These are phyloP conservation scores for Candida ulmi DNA, from an alignment of 805 yeast genomes.

Conservation along the genomic window DNA sequence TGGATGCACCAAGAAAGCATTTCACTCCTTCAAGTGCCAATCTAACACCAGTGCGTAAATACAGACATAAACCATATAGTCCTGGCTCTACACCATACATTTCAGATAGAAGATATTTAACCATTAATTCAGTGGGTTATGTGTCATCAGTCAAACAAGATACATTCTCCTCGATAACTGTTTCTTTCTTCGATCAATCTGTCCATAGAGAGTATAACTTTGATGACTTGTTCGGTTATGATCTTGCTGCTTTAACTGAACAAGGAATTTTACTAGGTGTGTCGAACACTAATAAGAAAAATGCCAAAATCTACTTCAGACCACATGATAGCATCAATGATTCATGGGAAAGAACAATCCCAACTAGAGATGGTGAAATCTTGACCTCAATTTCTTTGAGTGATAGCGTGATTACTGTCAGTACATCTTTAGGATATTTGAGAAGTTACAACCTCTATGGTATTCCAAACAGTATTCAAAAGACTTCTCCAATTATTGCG, in stretches of 20 bases:
- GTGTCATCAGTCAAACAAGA: constrained; percentile 68
- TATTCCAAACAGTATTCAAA: constrained; percentile 62
- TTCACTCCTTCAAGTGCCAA: neutral
- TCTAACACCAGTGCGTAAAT: constrained; percentile 9
- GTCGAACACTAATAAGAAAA: constrained; percentile 32
- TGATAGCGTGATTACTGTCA: constrained; percentile 53
- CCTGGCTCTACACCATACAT: constrained; percentile 85
- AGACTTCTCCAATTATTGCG: constrained; percentile 67
- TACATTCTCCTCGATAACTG: constrained; percentile 66
- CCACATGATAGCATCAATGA: constrained; percentile 60
- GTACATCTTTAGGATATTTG: constrained; percentile 72
- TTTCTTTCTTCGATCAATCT: constrained; percentile 79
- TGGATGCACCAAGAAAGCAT: neutral
- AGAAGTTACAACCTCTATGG: constrained; percentile 71
- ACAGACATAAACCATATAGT: constrained; percentile 58
- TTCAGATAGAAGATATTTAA: constrained; percentile 64
- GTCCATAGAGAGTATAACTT: constrained; percentile 78
- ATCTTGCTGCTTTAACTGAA: constrained; percentile 66
- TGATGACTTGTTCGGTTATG: constrained; percentile 66
- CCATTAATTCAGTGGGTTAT: constrained; percentile 78
- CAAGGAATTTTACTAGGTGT: constrained; percentile 62
- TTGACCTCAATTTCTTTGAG: constrained; percentile 69
- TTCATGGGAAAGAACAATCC: constrained; percentile 67
- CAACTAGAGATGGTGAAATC: constrained; percentile 45
- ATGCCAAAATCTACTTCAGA: constrained; percentile 54